Conservation (phyloP, 805 yeast species). For the Wickerhamomyces chaumierensis region DNA sequence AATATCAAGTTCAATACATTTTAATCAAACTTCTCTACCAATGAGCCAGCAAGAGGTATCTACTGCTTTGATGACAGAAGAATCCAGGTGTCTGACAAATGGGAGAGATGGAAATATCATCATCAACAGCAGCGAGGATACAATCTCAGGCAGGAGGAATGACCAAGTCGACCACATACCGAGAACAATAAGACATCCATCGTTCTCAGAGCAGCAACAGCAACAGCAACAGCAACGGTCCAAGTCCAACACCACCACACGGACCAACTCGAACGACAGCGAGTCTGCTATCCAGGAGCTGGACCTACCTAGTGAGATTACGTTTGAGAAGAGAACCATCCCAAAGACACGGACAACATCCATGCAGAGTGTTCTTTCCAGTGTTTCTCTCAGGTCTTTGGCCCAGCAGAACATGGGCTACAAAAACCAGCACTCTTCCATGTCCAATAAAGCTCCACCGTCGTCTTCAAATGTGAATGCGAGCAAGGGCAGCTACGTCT, state of each 20-base stretch:
- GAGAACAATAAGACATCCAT: background rate
- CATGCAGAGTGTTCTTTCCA: slow-evolving; percentile 33
- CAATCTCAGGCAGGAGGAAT: background rate
- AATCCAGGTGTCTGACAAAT: background rate
- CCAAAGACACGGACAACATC: slow-evolving; percentile 28
- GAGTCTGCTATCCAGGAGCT: slow-evolving; percentile 40
- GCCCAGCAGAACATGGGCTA: slow-evolving; percentile 22
- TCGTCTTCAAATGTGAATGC: background rate
- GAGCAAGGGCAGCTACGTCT: background rate
- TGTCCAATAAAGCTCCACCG: background rate
- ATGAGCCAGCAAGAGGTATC: background rate
- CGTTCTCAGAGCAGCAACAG: background rate
- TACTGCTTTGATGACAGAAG: background rate
- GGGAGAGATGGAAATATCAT: background rate
- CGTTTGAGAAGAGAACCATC: slow-evolving; percentile 57
- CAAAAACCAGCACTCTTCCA: slow-evolving; percentile 1
- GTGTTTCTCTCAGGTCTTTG: slow-evolving; percentile 48
- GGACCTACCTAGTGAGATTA: slow-evolving; percentile 58
- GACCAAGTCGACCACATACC: background rate
- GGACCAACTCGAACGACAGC: slow-evolving; percentile 19
- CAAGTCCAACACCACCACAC: slow-evolving; percentile 35
- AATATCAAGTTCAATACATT: too few species aligned
- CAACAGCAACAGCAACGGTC: too few species aligned
- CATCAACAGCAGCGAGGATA: background rate
- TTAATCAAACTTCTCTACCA: too few species aligned